Evolutionary conservation across 768 basidiomycete species (phyloP), one percentile per base, ranked within the genome.

Genomic region (Lentinula boryana): DNA sequence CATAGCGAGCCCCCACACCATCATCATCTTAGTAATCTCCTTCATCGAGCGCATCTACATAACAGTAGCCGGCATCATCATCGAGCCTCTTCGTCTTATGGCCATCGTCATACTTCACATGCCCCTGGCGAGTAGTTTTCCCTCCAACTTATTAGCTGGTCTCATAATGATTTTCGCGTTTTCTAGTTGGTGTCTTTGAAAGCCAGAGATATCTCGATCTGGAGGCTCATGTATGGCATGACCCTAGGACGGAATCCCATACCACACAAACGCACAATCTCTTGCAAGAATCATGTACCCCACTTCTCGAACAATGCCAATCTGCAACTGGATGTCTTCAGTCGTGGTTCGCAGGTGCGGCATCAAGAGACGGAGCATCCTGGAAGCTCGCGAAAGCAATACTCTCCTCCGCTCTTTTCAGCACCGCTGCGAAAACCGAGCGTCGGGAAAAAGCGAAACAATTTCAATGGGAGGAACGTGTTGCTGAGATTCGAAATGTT

Each of bases 181-280:
- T 18, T 68, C 80, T 0, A 62, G 89, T 91, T 0, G 89, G 87
- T 1, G 83, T 88, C 13, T 91, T 91, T 62, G 89, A 91, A 72
- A 82, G 82, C 2, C 84, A 89, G 65, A 72, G 82, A 32, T 91
- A 89, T 68, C 73, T 89, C 60, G 82, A 89, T 63, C 73, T 91
- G 2, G 88, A 91, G 67, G 79, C 81, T 31, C 80, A 72, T 33
- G 71, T 80, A 41, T 69, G 85, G 38, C 69, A 72, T 35, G 84
- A 87, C 61, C 83, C 83, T 1, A 68, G 78, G 60, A 72, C 74
- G 2, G 76, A 76, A 15, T 69, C 69, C 16, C 76, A 80, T 55
- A 79, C 80, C 4, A 72, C 73, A 44, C 71, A 72, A 58, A 77
- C 78, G 27, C 76, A 76, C 5, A 69, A 69, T 32, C 71, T 87